Base-by-base conservation (phyloP, 192 early-diverging fungal genomes). In the Coemansia asiatica region DNA sequence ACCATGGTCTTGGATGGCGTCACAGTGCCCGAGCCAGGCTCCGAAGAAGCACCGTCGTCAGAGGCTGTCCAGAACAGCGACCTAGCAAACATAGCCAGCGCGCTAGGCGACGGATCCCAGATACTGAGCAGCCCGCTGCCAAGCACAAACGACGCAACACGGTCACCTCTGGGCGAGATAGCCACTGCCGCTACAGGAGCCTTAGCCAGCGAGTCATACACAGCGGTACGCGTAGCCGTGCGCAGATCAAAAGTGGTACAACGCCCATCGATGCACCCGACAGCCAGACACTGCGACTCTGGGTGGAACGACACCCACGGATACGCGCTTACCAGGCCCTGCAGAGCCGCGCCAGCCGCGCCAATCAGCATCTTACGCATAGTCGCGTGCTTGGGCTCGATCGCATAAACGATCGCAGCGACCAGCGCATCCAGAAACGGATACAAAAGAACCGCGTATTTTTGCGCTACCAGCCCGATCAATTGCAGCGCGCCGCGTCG, bases 61-160 rank as follows among this genome's bases (percentile, higher is more conserved):
- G 54, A 35, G 0, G 71, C 47, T 7, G 72, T n/a, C 73, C 73
- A 69, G 44, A 81, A 71, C 61, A 82, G 55, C 49, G 80, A 73
- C 19, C 66, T 62, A 6, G 80, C 75, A 64, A 82, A 70, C 75
- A 77, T 76, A 13, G 74, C 75, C 58, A 82, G 56, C 10, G 72
- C 75, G 50, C 74, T 82, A 4, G 80, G 80, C 31, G 75, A 48
- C 27, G 80, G 75, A 22, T 82, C 71, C 80, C 80, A 82, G 36
- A 82, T 63, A 35, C 71, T 71, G 44, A 82, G 68, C 58, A 57
- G 21, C 15, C 71, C 62, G 29, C 63, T 63, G 7, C 63, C 71
- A 64, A 76, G 53, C n/a, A 75, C 64, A 59, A 82, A 82, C 75
- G 80, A 76, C 56, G 75, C 75, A n/a, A 82, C 80, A 15, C 61